Evolutionary conservation across 345 rosid genomes (phyloP).

Genomic region (Lepidium aucheri): DNA sequence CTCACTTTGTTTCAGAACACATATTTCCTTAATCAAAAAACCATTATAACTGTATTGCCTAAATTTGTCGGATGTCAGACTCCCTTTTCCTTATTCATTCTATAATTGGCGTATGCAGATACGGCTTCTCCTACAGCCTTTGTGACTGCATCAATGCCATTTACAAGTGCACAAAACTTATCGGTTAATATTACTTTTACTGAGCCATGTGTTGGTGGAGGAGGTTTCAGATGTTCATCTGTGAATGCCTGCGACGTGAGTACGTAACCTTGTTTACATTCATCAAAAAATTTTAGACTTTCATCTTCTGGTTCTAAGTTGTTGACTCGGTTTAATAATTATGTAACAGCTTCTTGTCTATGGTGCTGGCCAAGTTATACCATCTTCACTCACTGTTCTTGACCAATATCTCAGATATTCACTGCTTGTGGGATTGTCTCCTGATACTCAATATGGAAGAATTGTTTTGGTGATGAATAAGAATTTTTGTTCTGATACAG

Average conservation of each 20-base stretch:
- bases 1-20: not conserved
- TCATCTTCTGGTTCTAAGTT: not conserved
- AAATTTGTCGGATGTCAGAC: not conserved
- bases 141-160: conserved; percentile 50
- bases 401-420: conserved; percentile 54
- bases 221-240: conserved; percentile 80
- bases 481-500: conserved; percentile 58
- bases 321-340: not conserved
- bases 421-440: conserved; percentile 57
- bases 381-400: conserved; percentile 55
- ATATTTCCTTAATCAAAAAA: not conserved
- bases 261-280: conserved; percentile 35
- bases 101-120: conserved; percentile 43
- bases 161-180: conserved; percentile 67
- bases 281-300: not conserved
- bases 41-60: not conserved
- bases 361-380: conserved; percentile 80
- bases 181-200: conserved; percentile 67
- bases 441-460: conserved; percentile 49
- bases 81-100: not conserved
- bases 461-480: conserved; percentile 65
- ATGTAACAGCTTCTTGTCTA: conserved; percentile 76
- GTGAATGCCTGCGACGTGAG: conserved; percentile 84
- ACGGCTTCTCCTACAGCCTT: conserved; percentile 68
- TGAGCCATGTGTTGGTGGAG: conserved; percentile 63